Evolutionary conservation across 2,329 filamentous ascomycete species (phyloP), one percentile per base, ranked within the genome.

Genomic region (Atkinsonella texensis): DNA sequence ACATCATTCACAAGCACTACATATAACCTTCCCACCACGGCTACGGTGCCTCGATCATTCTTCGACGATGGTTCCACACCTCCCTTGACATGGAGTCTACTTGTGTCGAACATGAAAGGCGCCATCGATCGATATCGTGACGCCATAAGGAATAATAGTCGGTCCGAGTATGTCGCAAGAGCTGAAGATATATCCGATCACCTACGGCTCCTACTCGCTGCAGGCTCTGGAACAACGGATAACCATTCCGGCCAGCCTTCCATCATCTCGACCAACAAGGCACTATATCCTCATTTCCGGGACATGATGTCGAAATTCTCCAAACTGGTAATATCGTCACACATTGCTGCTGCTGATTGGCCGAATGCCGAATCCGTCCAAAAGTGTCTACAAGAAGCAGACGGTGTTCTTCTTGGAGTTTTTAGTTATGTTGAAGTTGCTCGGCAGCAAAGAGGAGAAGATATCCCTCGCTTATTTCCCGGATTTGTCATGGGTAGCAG

Each of bases 271-370:
- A 94, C 89, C 5, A 98, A 98, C 74, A 97, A 97, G 67, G 87
- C 89, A 0, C 74, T 98, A 15, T 97, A 97, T 63, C 93, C 93
- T 23, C 90, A 97, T 68, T 98, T 98, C 70, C 79, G 93, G 50
- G 93, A 97, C 65, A 97, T 97, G 84, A 98, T 98, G 93, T 97
- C 93, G 44, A 90, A 95, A 61, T 98, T 98, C 67, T 97, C 93
- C n/a, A 98, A 98, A 67, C 76, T 98, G 10, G 93, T 98, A 44
- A 84, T 98, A 47, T 98, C 93, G 2, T 97, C 93, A 13, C 93
- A 98, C 65, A 96, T 98, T 64, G 93, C 93, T 40, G 89, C 91
- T 6, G 88, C 91, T 35, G 93, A 98, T 70, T 97, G 89, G 81
- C 90, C 91, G 9, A 89, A 91, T 51, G 84, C 88, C 15, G 93